These are phyloP conservation scores for Phlebiopsis flavidoalba DNA, from an alignment of 768 basidiomycete genomes.

Conservation along the genomic window DNA sequence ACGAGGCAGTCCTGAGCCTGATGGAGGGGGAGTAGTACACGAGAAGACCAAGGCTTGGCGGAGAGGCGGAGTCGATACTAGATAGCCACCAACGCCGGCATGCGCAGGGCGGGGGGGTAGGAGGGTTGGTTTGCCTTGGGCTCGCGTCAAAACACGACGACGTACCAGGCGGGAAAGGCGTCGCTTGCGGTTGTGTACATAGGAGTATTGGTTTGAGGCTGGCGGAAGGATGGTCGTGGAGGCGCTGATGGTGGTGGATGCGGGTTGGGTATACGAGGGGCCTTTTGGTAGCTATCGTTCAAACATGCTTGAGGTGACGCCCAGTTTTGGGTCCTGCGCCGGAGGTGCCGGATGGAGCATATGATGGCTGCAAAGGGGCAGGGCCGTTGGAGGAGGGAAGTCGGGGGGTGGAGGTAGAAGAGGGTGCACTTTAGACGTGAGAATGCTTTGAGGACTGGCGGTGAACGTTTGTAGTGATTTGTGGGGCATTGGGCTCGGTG, in stretches of 20 bases:
- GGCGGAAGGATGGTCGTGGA: slow-evolving; percentile 13
- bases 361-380: slow-evolving; percentile 13
- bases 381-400: slow-evolving; percentile 17
- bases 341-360: slow-evolving; percentile 15
- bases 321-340: slow-evolving; percentile 19
- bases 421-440: slow-evolving; percentile 14
- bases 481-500: background rate
- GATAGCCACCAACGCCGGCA: slow-evolving; percentile 7
- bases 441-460: slow-evolving; percentile 11
- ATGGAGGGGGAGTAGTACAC: no score
- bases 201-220: slow-evolving; percentile 13
- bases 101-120: slow-evolving; percentile 18
- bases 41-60: no score
- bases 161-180: background rate
- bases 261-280: slow-evolving; percentile 9
- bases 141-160: no score
- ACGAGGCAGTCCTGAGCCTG: no score
- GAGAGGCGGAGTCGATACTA: slow-evolving; percentile 13
- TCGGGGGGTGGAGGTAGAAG: slow-evolving; percentile 15
- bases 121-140: no score
- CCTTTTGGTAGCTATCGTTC: slow-evolving; percentile 1
- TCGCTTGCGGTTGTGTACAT: slow-evolving; percentile 2
- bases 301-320: slow-evolving; percentile 21
- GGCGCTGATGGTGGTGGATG: slow-evolving; percentile 4
- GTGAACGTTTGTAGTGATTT: slow-evolving; percentile 3